Evolutionary conservation across 1,139 yeast species (phyloP).

Genomic region (Scheffersomyces segobiensis): DNA sequence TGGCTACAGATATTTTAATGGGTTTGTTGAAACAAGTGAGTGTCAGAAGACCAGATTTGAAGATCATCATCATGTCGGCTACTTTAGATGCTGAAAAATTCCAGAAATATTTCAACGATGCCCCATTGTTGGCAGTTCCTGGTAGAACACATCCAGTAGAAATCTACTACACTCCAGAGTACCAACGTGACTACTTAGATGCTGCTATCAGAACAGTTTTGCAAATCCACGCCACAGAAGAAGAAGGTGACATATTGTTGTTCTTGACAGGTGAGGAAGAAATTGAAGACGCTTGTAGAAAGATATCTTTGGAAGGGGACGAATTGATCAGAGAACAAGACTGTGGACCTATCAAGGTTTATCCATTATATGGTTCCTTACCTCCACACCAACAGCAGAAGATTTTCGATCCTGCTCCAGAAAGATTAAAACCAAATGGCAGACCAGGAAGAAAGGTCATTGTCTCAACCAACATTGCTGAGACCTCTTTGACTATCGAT

Average conservation of each 20-base stretch:
- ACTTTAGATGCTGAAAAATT: slow-evolving; percentile 97
- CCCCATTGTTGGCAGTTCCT: slow-evolving; percentile 94
- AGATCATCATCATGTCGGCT: slow-evolving; percentile 95
- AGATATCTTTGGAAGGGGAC: slow-evolving; percentile 83
- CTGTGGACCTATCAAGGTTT: slow-evolving; percentile 85
- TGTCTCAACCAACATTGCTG: slow-evolving; percentile 95
- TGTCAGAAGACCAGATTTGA: slow-evolving; percentile 78
- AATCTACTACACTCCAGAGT: slow-evolving; percentile 94
- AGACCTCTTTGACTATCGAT: slow-evolving; percentile 95
- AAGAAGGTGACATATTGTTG: slow-evolving; percentile 84
- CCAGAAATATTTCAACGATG: slow-evolving; percentile 83
- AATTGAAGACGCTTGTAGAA: slow-evolving; percentile 94
- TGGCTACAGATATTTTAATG: slow-evolving; percentile 96
- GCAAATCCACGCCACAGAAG: slow-evolving; percentile 96
- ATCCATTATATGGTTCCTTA: slow-evolving; percentile 92
- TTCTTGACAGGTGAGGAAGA: slow-evolving; percentile 98
- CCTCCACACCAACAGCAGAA: slow-evolving; percentile 95
- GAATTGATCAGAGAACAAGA: slow-evolving; percentile 84
- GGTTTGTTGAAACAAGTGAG: slow-evolving; percentile 87
- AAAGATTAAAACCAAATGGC: slow-evolving; percentile 60
- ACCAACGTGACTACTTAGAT: slow-evolving; percentile 90
- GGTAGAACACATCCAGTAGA: slow-evolving; percentile 99
- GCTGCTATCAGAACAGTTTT: slow-evolving; percentile 93
- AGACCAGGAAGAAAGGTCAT: slow-evolving; percentile 92
- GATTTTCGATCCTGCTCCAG: slow-evolving; percentile 90